Evolutionary conservation across 768 basidiomycete species (phyloP).

Genomic region (Multifurca ochricompacta): DNA sequence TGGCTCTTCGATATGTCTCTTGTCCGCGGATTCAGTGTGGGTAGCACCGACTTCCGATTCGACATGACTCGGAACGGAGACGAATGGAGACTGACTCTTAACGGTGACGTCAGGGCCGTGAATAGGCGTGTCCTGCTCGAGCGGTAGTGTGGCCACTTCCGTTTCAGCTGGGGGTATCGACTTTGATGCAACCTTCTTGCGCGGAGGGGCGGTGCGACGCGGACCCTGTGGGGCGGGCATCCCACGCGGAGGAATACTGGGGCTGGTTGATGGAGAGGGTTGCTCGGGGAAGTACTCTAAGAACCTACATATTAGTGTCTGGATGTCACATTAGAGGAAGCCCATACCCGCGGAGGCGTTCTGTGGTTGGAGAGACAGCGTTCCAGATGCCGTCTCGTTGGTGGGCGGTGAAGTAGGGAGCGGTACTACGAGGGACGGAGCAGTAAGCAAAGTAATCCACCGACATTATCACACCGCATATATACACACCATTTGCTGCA

Average conservation of each 20-base stretch:
- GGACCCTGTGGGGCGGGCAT: slow-evolving; percentile 33
- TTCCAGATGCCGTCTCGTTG: not conserved
- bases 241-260: slow-evolving; percentile 11
- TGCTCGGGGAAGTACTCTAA: slow-evolving; percentile 13
- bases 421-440: not conserved
- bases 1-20: not conserved
- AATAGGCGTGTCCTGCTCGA: not conserved
- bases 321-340: not conserved
- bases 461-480: not conserved
- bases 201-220: slow-evolving; percentile 31
- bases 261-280: slow-evolving; percentile 1
- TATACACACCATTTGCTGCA: slow-evolving; percentile 10
- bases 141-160: not conserved
- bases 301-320: not conserved
- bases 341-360: slow-evolving; percentile 1
- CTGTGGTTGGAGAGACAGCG: not conserved
- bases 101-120: not conserved
- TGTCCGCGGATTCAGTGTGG: not conserved
- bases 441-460: not conserved
- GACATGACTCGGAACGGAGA: not conserved
- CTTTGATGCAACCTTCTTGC: slow-evolving; percentile 21
- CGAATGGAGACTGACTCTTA: not conserved
- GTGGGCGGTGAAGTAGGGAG: slow-evolving; percentile 6
- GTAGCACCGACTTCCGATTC: not conserved
- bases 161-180: not conserved